These are phyloP conservation scores for Lagenaria siceraria DNA, from an alignment of 306 rosid genomes.

Conservation along the genomic window DNA sequence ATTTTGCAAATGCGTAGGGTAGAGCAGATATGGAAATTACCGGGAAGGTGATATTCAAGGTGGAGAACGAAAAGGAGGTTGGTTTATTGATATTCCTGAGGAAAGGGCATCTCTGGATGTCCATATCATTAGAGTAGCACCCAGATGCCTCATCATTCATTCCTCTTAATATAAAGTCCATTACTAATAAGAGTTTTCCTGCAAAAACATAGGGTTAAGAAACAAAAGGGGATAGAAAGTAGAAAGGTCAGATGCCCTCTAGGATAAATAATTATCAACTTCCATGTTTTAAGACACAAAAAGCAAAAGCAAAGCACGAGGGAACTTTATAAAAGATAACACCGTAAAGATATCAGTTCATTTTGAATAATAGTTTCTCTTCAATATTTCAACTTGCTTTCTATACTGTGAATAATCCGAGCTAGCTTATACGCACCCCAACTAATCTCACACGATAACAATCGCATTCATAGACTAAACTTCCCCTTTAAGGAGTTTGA, in stretches of 20 bases:
- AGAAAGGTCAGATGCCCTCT: not conserved
- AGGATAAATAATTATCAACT: not conserved
- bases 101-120: conserved; percentile 66
- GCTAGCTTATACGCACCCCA: not conserved
- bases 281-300: not conserved
- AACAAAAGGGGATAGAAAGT: not conserved
- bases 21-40: conserved; percentile 23
- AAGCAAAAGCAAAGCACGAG: not conserved
- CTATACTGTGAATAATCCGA: not conserved
- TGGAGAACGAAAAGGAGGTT: conserved; percentile 52
- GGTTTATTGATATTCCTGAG: conserved; percentile 50
- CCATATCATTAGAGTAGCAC: conserved; percentile 42
- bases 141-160: conserved; percentile 30
- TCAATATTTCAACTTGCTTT: not conserved
- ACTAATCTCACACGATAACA: not conserved
- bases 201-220: not conserved
- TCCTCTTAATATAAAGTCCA: conserved; percentile 51
- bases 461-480: not conserved
- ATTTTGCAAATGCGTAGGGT: not conserved
- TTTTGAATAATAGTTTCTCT: not conserved
- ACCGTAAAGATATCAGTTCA: not conserved
- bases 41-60: conserved; percentile 30
- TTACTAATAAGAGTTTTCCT: conserved; percentile 19
- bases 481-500: not conserved
- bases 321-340: not conserved